phyloP scores from a whole-genome alignment of 345 rosid species.

The Dovyalis caffra region DNA sequence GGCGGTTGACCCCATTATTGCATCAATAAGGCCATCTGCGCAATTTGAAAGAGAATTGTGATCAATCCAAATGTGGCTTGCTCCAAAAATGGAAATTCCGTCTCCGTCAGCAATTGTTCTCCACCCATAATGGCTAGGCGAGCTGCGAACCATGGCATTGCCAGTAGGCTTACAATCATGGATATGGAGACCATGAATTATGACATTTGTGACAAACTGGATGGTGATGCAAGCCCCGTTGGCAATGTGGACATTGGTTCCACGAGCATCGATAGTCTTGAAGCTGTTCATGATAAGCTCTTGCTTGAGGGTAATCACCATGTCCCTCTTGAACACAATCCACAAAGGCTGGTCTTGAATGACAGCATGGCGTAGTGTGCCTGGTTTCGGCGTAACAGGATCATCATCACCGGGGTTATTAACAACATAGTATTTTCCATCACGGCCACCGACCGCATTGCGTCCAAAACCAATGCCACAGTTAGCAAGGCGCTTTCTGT shows the following conservation, averaged over 20 bases:
- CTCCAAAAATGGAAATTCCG: constrained; percentile 28
- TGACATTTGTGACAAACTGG: constrained; percentile 28
- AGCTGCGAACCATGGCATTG: constrained; percentile 36
- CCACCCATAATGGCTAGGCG: constrained; percentile 35
- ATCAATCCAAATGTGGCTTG: constrained; percentile 79
- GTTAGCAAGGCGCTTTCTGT: constrained; percentile 24
- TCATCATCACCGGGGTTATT: constrained; percentile 18
- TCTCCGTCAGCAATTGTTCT: constrained; percentile 40
- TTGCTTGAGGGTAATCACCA: constrained; percentile 31
- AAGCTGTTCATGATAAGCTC: constrained; percentile 34
- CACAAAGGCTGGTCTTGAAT: constrained; percentile 30
- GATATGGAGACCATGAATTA: constrained; percentile 32
- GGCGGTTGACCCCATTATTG: constrained; percentile 31
- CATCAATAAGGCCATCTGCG: constrained; percentile 27
- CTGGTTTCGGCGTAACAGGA: constrained; percentile 27
- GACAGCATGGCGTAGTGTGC: constrained; percentile 30
- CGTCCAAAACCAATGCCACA: constrained; percentile 34
- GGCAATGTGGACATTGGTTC: constrained; percentile 48
- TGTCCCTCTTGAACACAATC: constrained; percentile 33
- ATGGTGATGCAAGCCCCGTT: constrained; percentile 39
- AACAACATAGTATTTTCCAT: constrained; percentile 30
- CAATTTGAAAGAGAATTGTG: constrained; percentile 76
- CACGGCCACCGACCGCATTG: constrained; percentile 27
- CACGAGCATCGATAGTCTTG: constrained; percentile 37
- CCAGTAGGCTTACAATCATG: constrained; percentile 34